Conservation (phyloP, 1,284 basidiomycete species). For the Ganoderma multipileum region DNA sequence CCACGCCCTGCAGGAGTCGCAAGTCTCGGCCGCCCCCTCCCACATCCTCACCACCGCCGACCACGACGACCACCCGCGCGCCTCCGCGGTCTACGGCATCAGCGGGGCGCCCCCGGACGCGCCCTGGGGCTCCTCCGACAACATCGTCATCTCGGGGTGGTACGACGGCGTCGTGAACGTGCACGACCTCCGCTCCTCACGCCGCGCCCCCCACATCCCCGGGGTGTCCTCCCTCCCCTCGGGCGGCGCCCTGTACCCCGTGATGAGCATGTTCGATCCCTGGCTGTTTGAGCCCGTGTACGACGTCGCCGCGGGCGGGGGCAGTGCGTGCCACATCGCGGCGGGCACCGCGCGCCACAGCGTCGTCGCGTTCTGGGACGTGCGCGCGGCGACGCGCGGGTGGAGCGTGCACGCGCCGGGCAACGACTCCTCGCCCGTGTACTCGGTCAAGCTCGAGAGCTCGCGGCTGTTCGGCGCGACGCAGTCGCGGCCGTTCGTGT, state of each 20-base stretch:
- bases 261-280: conserved; percentile 66
- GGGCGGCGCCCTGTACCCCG: conserved; percentile 52
- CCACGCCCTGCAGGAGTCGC: conserved; percentile 56
- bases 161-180: conserved; percentile 75
- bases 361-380: conserved; percentile 80
- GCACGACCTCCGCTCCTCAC: conserved; percentile 70
- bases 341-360: conserved; percentile 78
- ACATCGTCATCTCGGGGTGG: conserved; percentile 80
- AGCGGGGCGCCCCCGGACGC: conserved; percentile 62
- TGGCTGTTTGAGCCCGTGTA: conserved; percentile 78
- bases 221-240: conserved; percentile 27
- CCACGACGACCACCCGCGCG: conserved; percentile 38
- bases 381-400: conserved; percentile 61
- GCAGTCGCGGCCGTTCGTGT: conserved; percentile 74
- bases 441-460: conserved; percentile 71
- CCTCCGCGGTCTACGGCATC: conserved; percentile 74
- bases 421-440: conserved; percentile 78
- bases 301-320: conserved; percentile 72
- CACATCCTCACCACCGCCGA: conserved; percentile 51
- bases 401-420: conserved; percentile 81
- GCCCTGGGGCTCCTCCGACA: conserved; percentile 71
- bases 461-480: conserved; percentile 78
- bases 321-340: conserved; percentile 65
- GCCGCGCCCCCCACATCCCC: conserved; percentile 31
- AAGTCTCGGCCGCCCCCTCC: conserved; percentile 52